Conservation (phyloP, 331 rosid genomes). For the Phaseolus coccineus region DNA sequence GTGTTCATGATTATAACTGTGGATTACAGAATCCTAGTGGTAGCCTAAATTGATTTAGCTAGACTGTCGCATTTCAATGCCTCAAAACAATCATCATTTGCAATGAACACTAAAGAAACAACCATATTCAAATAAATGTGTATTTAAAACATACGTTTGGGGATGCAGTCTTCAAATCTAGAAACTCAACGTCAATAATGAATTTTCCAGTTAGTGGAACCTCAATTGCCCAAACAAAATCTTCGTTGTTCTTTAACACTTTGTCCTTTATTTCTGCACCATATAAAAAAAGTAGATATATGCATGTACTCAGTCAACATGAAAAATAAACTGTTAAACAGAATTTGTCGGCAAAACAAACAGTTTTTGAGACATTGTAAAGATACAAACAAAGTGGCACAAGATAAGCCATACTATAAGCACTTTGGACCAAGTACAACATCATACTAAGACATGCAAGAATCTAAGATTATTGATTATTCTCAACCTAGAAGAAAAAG, state of each 20-base stretch:
- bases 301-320: slow-evolving; percentile 20
- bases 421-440: neutral
- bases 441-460: neutral
- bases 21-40: slow-evolving; percentile 24
- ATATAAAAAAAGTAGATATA: neutral
- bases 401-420: slow-evolving; percentile 5
- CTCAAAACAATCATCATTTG: slow-evolving; percentile 23
- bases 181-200: slow-evolving; percentile 93
- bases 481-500: neutral
- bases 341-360: slow-evolving; percentile 13
- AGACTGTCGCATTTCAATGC: neutral
- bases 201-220: slow-evolving; percentile 86
- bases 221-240: slow-evolving; percentile 89
- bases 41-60: slow-evolving; percentile 29
- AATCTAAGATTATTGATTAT: slow-evolving; percentile 12
- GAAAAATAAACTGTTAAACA: neutral
- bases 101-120: slow-evolving; percentile 9
- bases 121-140: neutral
- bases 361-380: neutral
- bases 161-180: slow-evolving; percentile 80
- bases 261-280: slow-evolving; percentile 76
- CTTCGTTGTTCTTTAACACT: slow-evolving; percentile 78
- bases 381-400: slow-evolving; percentile 1
- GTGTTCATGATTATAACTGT: neutral
- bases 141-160: slow-evolving; percentile 58